Conservation (phyloP, 108 stramenopile genomes). For the Licmophora abbreviata region DNA sequence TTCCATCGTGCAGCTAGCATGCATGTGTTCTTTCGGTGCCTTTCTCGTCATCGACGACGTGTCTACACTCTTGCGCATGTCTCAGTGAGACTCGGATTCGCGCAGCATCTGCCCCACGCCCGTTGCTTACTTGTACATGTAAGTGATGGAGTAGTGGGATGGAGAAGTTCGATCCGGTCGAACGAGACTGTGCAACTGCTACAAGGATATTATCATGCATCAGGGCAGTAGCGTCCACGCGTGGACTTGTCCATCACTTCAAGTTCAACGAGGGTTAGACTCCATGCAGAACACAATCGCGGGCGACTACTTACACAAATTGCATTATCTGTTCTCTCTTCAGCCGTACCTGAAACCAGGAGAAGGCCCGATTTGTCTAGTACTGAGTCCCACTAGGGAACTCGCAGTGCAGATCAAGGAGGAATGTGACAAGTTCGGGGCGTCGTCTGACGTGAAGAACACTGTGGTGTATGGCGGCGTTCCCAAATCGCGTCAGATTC, state of each 20-base stretch:
- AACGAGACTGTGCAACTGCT: not conserved
- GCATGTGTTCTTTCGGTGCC: too few relatives aligned
- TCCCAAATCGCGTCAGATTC: constrained; percentile 78
- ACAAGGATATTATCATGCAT: too few relatives aligned
- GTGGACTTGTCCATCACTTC: constrained; percentile 2
- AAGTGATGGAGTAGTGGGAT: not conserved
- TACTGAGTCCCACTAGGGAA: constrained; percentile 94
- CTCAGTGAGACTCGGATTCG: too few relatives aligned
- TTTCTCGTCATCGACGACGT: too few relatives aligned
- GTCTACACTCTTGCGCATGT: too few relatives aligned
- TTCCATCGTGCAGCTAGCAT: too few relatives aligned
- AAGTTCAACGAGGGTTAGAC: constrained; percentile 5
- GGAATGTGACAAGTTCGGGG: constrained; percentile 98
- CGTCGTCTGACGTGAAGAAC: constrained; percentile 91
- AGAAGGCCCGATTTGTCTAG: constrained; percentile 97
- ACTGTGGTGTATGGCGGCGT: constrained; percentile 99
- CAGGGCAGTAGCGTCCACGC: not conserved
- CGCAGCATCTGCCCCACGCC: too few relatives aligned
- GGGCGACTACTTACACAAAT: constrained; percentile 2
- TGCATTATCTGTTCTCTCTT: not conserved
- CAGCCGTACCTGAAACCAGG: constrained; percentile 97
- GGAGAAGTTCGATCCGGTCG: not conserved
- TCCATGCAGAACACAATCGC: not conserved
- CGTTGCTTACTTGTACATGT: too few relatives aligned
- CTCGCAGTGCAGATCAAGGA: constrained; percentile 99